These are phyloP conservation scores for Senecio squalidus DNA, from an alignment of 140 eudicot genomes.

Conservation along the genomic window DNA sequence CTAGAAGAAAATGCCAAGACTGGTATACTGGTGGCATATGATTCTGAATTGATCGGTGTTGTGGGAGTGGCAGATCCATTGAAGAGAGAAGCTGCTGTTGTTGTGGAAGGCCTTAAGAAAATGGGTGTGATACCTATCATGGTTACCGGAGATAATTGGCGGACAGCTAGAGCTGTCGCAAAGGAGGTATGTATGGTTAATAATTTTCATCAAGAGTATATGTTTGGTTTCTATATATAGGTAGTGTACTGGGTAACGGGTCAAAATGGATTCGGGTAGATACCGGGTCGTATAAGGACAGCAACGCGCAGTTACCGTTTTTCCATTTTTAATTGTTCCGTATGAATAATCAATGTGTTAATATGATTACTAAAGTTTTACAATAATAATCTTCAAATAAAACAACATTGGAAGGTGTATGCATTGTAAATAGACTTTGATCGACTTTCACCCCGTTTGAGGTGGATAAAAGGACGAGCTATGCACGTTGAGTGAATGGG, in stretches of 20 bases:
- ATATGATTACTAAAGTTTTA: no score
- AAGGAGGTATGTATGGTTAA: constrained; percentile 51
- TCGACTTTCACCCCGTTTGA: no score
- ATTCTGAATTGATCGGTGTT: constrained; percentile 58
- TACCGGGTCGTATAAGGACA: background rate
- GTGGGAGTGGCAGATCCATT: constrained; percentile 92
- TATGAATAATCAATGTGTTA: no score
- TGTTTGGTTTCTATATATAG: background rate
- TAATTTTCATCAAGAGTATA: background rate
- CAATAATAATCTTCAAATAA: no score
- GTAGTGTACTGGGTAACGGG: background rate
- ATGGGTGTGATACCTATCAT: constrained; percentile 87
- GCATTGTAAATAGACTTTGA: no score
- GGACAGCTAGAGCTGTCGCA: constrained; percentile 95
- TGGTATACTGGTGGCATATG: constrained; percentile 77
- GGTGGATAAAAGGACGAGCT: no score
- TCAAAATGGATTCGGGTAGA: background rate
- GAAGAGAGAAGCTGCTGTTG: constrained; percentile 97
- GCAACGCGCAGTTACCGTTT: no score
- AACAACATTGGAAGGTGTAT: no score
- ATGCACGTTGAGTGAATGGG: no score
- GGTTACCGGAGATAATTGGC: constrained; percentile 99
- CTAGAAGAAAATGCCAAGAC: constrained; percentile 91
- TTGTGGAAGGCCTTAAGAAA: constrained; percentile 81
- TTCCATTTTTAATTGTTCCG: no score